Percentiles rank a stretch among this genome's conserved stretches.
Conservation (phyloP, 495 filamentous ascomycete species). For the Trichoderma erinaceum region DNA sequence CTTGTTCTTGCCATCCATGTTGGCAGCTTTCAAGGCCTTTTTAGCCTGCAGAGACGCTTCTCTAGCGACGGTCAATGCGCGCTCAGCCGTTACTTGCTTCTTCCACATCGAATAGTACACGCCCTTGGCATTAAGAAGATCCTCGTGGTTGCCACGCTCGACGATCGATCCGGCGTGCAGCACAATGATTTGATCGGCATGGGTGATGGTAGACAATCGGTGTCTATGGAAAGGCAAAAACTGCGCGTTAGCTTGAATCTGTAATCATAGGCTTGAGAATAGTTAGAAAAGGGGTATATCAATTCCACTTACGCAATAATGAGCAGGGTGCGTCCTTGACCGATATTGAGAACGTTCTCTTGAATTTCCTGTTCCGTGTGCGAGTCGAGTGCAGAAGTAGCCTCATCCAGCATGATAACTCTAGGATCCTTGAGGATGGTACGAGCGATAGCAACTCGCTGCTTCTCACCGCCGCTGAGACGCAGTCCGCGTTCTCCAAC, state of each 20-base stretch:
- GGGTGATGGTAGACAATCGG: slow-evolving; percentile 88
- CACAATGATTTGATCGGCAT: slow-evolving; percentile 92
- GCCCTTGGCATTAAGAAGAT: slow-evolving; percentile 70
- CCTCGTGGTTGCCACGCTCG: slow-evolving; percentile 81
- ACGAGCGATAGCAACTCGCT: slow-evolving; percentile 92
- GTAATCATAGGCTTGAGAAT: not conserved
- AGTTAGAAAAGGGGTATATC: not conserved
- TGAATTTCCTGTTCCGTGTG: slow-evolving; percentile 97
- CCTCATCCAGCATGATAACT: slow-evolving; percentile 94
- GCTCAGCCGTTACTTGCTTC: slow-evolving; percentile 86
- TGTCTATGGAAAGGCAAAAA: slow-evolving; percentile 43
- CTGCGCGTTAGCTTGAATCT: not conserved
- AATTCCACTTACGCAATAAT: slow-evolving; percentile 51
- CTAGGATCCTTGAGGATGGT: slow-evolving; percentile 94
- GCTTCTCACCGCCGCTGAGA: slow-evolving; percentile 92
- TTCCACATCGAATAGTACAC: slow-evolving; percentile 92
- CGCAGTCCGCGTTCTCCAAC: slow-evolving; percentile 92
- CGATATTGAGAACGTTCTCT: slow-evolving; percentile 69
- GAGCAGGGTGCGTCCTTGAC: slow-evolving; percentile 73
- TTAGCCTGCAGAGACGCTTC: slow-evolving; percentile 50
- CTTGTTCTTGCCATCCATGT: slow-evolving; percentile 25
- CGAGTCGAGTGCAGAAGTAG: slow-evolving; percentile 89
- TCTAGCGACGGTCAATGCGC: slow-evolving; percentile 68
- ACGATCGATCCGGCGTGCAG: slow-evolving; percentile 75
- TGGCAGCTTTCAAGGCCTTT: slow-evolving; percentile 43